These are phyloP conservation scores for Eucalyptus globulus DNA, from an alignment of 345 rosid genomes.

Conservation along the genomic window DNA sequence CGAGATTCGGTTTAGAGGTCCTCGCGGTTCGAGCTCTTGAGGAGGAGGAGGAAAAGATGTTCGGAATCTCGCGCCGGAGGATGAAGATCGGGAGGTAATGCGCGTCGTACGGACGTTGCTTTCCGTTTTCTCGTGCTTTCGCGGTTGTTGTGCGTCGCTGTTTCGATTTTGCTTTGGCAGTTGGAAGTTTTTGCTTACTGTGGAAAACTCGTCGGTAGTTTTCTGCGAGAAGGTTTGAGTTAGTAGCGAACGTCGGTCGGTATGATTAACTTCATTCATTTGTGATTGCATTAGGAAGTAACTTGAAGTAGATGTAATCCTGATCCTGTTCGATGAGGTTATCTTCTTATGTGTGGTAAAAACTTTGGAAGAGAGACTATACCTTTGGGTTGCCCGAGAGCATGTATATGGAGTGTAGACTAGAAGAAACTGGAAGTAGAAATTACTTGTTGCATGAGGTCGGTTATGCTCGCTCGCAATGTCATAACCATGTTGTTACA, in stretches of 20 bases:
- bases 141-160: not conserved
- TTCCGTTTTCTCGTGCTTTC: not conserved
- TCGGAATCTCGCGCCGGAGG: conserved; percentile 75
- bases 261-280: not conserved
- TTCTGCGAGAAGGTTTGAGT: not conserved
- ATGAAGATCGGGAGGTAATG: conserved; percentile 87
- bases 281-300: not conserved
- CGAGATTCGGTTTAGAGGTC: not conserved
- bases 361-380: not conserved
- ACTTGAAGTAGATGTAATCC: not conserved
- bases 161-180: not conserved
- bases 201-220: not conserved
- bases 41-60: conserved; percentile 30
- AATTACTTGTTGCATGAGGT: not conserved
- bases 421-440: not conserved
- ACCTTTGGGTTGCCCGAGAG: not conserved
- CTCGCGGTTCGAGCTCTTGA: not conserved
- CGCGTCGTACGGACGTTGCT: conserved; percentile 1
- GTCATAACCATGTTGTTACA: conserved; percentile 1
- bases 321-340: not conserved
- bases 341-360: not conserved
- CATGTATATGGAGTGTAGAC: not conserved
- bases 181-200: not conserved
- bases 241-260: not conserved
- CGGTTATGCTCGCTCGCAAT: not conserved